Evolutionary conservation across 345 rosid genomes (phyloP).

Genomic region (Lenwebbia sp.): DNA sequence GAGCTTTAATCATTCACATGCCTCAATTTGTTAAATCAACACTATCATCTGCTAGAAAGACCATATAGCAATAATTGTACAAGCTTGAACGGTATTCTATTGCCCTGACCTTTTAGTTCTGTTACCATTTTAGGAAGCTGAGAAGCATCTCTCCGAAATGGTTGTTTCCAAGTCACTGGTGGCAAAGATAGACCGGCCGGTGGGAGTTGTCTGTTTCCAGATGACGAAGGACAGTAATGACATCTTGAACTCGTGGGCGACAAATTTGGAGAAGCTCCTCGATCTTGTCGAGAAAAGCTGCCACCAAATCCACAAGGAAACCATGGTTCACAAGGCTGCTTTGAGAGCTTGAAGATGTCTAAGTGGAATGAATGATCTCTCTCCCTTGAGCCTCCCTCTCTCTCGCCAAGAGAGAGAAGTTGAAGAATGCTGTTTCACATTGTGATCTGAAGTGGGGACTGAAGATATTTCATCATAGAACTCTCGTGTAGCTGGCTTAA

Average conservation of each 20-base stretch:
- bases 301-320: conserved; percentile 92
- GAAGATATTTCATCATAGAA: background rate
- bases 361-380: background rate
- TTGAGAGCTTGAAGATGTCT: conserved; percentile 38
- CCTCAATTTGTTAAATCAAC: background rate
- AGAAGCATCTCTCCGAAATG: conserved; percentile 98
- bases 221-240: conserved; percentile 75
- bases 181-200: conserved; percentile 91
- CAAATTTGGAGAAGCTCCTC: conserved; percentile 87
- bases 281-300: conserved; percentile 97
- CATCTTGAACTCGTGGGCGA: conserved; percentile 85
- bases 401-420: background rate
- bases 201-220: conserved; percentile 74
- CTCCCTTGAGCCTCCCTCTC: background rate
- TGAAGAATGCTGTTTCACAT: background rate
- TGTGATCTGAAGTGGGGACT: background rate
- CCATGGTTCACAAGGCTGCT: conserved; percentile 86
- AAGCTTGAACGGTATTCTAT: background rate
- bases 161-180: conserved; percentile 88
- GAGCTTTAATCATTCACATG: background rate
- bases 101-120: background rate
- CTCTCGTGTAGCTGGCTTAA: background rate
- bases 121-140: conserved; percentile 54
- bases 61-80: background rate
- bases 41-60: background rate